Percentiles rank a stretch among this genome's conserved stretches.
These are phyloP conservation scores for Chenopodium album DNA, from an alignment of 148 eudicot genomes.

Conservation along the genomic window DNA sequence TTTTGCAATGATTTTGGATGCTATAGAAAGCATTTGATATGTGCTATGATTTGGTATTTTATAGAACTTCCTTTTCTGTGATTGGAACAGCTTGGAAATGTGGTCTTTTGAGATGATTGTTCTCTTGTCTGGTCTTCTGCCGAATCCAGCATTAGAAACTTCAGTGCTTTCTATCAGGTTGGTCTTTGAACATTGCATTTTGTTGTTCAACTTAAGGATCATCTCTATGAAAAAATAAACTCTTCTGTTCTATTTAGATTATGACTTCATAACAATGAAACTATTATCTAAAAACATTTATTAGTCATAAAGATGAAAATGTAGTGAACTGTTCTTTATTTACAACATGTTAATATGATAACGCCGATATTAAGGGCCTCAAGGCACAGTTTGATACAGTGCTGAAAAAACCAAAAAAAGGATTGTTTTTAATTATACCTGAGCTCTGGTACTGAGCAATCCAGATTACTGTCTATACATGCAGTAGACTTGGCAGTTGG, in stretches of 20 bases:
- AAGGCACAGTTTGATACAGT: no score
- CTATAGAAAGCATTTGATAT: not conserved
- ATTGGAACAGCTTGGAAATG: conserved; percentile 27
- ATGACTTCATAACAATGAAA: not conserved
- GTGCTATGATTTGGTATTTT: not conserved
- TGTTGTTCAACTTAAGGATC: not conserved
- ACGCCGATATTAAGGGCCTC: no score
- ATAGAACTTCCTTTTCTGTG: not conserved
- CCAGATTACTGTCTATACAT: no score
- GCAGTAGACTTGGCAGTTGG: no score
- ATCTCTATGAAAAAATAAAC: no score
- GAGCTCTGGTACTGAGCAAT: no score
- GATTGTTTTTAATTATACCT: no score
- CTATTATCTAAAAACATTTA: not conserved
- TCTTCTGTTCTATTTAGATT: not conserved
- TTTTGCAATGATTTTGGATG: not conserved
- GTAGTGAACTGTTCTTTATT: no score
- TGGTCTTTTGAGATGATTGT: conserved; percentile 31
- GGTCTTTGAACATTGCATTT: not conserved
- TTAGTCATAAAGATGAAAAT: no score
- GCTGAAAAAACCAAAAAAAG: no score
- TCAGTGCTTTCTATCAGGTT: conserved; percentile 25
- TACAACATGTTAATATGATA: no score
- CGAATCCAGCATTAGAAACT: conserved; percentile 26
- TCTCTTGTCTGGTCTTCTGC: conserved; percentile 28